phyloP scores from a whole-genome alignment of 495 filamentous ascomycete species.

The Parathielavia appendiculata region DNA sequence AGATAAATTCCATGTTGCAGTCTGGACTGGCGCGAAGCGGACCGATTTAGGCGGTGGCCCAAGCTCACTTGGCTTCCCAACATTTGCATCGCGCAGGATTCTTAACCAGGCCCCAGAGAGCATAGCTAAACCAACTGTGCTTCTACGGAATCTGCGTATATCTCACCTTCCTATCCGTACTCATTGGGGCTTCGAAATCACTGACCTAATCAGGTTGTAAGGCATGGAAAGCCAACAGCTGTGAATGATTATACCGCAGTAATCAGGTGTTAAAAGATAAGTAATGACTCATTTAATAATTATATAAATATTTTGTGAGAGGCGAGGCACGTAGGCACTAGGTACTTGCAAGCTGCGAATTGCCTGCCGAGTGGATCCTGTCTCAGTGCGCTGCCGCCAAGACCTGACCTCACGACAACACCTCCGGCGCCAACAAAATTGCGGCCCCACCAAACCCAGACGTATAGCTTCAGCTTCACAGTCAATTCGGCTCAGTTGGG shows the following conservation, averaged over 20 bases:
- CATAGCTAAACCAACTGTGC: background rate
- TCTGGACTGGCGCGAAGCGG: slow-evolving; percentile 5
- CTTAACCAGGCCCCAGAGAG: too few species aligned
- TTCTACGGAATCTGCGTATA: too few species aligned
- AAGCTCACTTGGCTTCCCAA: slow-evolving; percentile 8
- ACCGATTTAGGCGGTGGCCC: slow-evolving; percentile 9
- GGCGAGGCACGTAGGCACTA: too few species aligned
- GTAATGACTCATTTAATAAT: too few species aligned
- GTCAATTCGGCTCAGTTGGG: background rate
- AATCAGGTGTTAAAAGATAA: too few species aligned
- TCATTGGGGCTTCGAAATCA: too few species aligned
- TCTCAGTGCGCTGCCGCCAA: slow-evolving; percentile 2
- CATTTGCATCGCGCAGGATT: slow-evolving; percentile 3
- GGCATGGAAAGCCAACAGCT: too few species aligned
- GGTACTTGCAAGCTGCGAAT: too few species aligned
- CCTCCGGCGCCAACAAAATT: slow-evolving; percentile 9
- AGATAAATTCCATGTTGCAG: slow-evolving; percentile 7
- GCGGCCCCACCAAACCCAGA: slow-evolving; percentile 12
- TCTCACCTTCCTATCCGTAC: too few species aligned
- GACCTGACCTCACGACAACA: background rate
- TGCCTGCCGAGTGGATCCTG: background rate
- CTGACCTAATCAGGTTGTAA: too few species aligned
- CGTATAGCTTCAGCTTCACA: background rate
- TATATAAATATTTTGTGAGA: too few species aligned
- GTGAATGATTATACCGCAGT: too few species aligned